phyloP scores from a whole-genome alignment of 2,329 filamentous ascomycete genomes.

The Microdochium paspali region DNA sequence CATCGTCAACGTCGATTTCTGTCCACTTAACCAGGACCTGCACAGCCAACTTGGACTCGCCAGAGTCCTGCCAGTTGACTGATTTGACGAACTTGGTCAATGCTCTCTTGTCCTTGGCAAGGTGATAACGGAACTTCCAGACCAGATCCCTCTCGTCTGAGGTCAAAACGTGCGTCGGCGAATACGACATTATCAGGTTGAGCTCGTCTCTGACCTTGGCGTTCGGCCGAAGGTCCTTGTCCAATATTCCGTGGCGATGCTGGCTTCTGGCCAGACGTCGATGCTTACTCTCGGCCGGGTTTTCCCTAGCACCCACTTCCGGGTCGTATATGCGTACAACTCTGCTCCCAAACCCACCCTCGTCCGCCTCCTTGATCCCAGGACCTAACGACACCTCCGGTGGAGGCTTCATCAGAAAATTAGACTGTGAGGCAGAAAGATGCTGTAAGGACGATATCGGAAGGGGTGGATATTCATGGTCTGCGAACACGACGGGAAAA shows the following conservation, averaged over 20 bases:
- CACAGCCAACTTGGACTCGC: conserved; percentile 80
- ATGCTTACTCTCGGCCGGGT: conserved; percentile 93
- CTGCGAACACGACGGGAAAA: conserved; percentile 89
- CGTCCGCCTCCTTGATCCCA: conserved; percentile 53
- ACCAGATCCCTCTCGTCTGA: conserved; percentile 91
- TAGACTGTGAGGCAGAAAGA: conserved; percentile 52
- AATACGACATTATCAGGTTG: conserved; percentile 83
- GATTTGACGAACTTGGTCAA: conserved; percentile 98
- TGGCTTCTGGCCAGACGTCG: conserved; percentile 84
- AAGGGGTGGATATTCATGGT: conserved; percentile 82
- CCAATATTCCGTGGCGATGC: conserved; percentile 81
- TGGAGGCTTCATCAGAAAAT: conserved; percentile 65
- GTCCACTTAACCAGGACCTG: conserved; percentile 90
- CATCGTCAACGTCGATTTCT: conserved; percentile 94
- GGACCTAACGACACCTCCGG: conserved; percentile 87
- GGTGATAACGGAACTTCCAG: conserved; percentile 94
- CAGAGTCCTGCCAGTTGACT: conserved; percentile 82
- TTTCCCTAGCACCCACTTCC: conserved; percentile 80
- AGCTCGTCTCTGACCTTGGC: conserved; percentile 91
- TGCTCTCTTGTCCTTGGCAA: conserved; percentile 84
- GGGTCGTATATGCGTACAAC: conserved; percentile 87
- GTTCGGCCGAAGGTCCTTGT: conserved; percentile 92
- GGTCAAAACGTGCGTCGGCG: conserved; percentile 79
- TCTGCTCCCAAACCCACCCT: conserved; percentile 44
- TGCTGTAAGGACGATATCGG: conserved; percentile 69